Percentiles rank a stretch among this genome's conserved stretches.
Evolutionary conservation across 202 grass and related monocot species (phyloP).

Genomic region (Dendrocalamus latiflorus): DNA sequence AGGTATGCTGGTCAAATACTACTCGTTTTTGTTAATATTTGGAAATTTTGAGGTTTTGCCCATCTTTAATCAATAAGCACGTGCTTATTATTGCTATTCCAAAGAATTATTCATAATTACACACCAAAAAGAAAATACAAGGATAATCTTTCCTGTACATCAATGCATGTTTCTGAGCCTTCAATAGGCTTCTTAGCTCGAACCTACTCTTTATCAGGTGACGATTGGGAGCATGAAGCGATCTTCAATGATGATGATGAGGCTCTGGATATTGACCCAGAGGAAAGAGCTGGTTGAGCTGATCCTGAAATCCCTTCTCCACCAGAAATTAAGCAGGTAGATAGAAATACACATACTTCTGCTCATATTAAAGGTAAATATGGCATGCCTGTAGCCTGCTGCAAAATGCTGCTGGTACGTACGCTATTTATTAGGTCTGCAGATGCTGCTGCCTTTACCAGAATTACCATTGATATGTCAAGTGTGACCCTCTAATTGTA

Average conservation of each 20-base stretch:
- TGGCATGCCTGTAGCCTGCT: neutral
- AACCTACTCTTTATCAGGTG: conserved; percentile 51
- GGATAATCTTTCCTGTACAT: neutral
- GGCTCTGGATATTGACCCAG: conserved; percentile 56
- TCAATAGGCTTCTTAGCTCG: conserved; percentile 18
- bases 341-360: too few relatives aligned
- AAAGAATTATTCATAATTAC: conserved; percentile 5
- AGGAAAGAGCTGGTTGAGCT: conserved; percentile 65
- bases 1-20: too few relatives aligned
- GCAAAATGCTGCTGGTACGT: neutral
- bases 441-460: conserved; percentile 9
- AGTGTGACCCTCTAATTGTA: conserved; percentile 10
- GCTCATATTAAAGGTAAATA: neutral
- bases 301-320: conserved; percentile 68
- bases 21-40: too few relatives aligned
- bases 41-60: too few relatives aligned
- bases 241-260: conserved; percentile 94
- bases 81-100: too few relatives aligned
- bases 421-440: conserved; percentile 2
- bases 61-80: too few relatives aligned
- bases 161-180: neutral
- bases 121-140: neutral
- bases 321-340: conserved; percentile 89
- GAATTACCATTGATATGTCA: neutral
- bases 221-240: conserved; percentile 94